phyloP scores from a whole-genome alignment of 805 yeast genomes.

The Deakozyma indianensis region DNA sequence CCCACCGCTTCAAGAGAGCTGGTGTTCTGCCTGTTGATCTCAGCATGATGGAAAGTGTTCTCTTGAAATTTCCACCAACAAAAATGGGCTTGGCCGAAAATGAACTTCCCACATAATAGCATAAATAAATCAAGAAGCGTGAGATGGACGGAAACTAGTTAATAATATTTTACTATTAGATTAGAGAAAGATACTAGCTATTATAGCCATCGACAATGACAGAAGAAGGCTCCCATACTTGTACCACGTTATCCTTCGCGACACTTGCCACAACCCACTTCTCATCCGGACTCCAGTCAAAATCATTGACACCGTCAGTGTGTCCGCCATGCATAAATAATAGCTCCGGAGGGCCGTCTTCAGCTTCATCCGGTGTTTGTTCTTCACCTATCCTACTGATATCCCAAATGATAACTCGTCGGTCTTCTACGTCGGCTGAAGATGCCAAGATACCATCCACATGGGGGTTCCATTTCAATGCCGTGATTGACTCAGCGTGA shows the following conservation, averaged over 20 bases:
- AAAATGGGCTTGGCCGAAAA: too few relatives aligned
- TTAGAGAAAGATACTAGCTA: too few relatives aligned
- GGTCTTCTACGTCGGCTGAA: slow-evolving; percentile 48
- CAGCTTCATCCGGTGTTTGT: slow-evolving; percentile 75
- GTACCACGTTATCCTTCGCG: slow-evolving; percentile 59
- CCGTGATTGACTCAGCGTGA: slow-evolving; percentile 58
- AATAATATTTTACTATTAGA: neutral
- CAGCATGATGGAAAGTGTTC: slow-evolving; percentile 3
- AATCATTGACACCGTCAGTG: slow-evolving; percentile 47
- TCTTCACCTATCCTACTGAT: slow-evolving; percentile 67
- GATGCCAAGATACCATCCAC: slow-evolving; percentile 66
- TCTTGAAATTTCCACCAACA: neutral
- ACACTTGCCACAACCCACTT: slow-evolving; percentile 44
- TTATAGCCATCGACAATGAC: neutral
- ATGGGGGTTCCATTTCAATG: slow-evolving; percentile 65
- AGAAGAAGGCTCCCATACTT: slow-evolving; percentile 49
- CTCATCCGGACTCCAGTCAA: slow-evolving; percentile 47
- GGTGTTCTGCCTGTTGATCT: slow-evolving; percentile 3
- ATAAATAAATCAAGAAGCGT: too few relatives aligned
- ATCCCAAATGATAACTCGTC: slow-evolving; percentile 75
- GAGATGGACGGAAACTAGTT: neutral
- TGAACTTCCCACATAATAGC: too few relatives aligned
- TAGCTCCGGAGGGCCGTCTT: slow-evolving; percentile 80
- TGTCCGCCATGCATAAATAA: slow-evolving; percentile 92
- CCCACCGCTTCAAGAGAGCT: neutral